phyloP scores from a whole-genome alignment of 805 yeast species.

The Barnettozyma californica region DNA sequence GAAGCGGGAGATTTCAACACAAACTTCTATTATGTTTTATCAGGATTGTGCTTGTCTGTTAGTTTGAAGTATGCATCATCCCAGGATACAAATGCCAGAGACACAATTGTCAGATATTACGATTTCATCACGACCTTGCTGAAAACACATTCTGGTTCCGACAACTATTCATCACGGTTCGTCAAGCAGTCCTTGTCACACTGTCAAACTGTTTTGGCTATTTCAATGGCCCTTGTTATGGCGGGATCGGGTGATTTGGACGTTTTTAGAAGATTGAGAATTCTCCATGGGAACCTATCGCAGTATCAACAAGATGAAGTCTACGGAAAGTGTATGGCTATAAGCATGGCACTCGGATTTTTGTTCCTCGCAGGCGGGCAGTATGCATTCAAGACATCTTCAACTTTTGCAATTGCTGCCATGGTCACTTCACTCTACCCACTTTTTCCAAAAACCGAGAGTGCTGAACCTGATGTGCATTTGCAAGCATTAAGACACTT shows the following conservation, averaged over 20 bases:
- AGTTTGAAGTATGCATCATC: constrained; percentile 77
- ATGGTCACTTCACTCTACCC: constrained; percentile 78
- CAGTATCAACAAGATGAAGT: constrained; percentile 22
- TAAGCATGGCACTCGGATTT: constrained; percentile 80
- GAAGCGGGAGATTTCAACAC: constrained; percentile 36
- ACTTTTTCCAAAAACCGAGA: constrained; percentile 45
- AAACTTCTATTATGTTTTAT: constrained; percentile 56
- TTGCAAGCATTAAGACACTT: constrained; percentile 83
- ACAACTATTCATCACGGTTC: constrained; percentile 50
- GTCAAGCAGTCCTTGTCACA: constrained; percentile 49
- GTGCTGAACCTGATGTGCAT: constrained; percentile 50
- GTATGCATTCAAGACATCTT: constrained; percentile 59
- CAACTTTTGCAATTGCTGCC: constrained; percentile 61
- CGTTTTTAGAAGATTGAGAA: constrained; percentile 65
- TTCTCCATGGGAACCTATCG: constrained; percentile 47
- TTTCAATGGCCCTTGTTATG: constrained; percentile 70
- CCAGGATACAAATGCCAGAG: constrained; percentile 46
- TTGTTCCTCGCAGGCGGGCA: constrained; percentile 91
- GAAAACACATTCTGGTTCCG: constrained; percentile 21
- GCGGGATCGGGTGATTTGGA: constrained; percentile 90
- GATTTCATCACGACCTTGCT: constrained; percentile 16
- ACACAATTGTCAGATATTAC: constrained; percentile 44
- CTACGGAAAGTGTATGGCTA: constrained; percentile 72
- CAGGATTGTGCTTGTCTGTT: constrained; percentile 71
- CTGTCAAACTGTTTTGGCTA: constrained; percentile 52